Conservation (phyloP, 441 rosid genomes). For the Daphne laureola region DNA sequence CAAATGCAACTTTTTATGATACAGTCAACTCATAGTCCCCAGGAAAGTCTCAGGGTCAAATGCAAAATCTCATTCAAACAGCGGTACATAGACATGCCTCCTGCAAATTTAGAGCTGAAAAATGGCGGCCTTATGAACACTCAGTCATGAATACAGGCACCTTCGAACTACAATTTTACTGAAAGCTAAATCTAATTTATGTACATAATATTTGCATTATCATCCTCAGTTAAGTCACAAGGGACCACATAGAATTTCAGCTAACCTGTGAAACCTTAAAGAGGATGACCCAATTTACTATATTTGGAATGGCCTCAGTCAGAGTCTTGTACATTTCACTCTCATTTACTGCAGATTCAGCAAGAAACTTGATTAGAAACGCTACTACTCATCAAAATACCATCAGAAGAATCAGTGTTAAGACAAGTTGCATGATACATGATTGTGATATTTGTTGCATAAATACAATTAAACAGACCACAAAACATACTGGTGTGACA, state of each 20-base stretch:
- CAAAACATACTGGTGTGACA: conserved; percentile 5
- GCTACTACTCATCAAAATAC: conserved; percentile 10
- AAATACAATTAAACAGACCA: conserved; percentile 12
- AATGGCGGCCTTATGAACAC: no score
- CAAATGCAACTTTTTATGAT: no score
- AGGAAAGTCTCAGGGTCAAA: no score
- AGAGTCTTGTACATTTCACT: conserved; percentile 54
- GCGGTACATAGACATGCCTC: no score
- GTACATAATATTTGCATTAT: no score
- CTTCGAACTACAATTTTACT: no score
- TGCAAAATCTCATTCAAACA: no score
- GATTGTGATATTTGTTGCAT: conserved; percentile 7
- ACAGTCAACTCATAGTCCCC: no score
- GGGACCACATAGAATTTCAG: conserved; percentile 10
- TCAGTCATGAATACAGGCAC: no score
- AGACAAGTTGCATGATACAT: conserved; percentile 5
- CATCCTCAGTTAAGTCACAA: no score
- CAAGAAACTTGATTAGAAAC: conserved; percentile 21
- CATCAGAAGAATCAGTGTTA: conserved; percentile 1
- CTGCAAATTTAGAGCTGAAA: no score
- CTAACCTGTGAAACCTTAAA: conserved; percentile 69
- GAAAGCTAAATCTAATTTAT: no score
- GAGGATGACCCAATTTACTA: conserved; percentile 64
- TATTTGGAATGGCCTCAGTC: conserved; percentile 66
- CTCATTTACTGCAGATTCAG: conserved; percentile 59